Conservation (phyloP, 2,329 filamentous ascomycete genomes). For the Stagonosporopsis vannaccii region DNA sequence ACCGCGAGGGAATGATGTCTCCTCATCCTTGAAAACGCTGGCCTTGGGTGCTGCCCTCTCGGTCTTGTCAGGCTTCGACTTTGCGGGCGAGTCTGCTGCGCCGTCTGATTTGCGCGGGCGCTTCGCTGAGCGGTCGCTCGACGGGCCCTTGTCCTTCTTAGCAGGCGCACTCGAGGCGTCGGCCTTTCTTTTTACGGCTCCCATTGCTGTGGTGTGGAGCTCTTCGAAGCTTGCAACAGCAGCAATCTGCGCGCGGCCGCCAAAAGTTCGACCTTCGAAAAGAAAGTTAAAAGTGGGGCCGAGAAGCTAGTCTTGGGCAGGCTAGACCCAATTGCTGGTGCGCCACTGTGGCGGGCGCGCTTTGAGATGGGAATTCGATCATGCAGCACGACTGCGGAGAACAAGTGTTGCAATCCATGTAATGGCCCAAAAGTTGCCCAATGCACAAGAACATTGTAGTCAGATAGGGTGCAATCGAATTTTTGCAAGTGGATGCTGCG, state of each 20-base stretch:
- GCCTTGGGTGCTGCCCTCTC: conserved; percentile 33
- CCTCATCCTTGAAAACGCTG: conserved; percentile 73
- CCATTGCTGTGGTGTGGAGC: conserved; percentile 46
- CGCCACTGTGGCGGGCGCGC: background rate
- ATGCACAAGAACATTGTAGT: too few relatives aligned
- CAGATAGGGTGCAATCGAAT: too few relatives aligned
- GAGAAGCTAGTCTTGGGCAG: background rate
- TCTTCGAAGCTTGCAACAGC: conserved; percentile 19
- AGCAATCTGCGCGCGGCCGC: conserved; percentile 21
- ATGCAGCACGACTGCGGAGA: too few relatives aligned
- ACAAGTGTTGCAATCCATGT: too few relatives aligned
- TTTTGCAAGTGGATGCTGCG: too few relatives aligned
- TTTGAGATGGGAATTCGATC: background rate
- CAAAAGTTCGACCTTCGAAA: conserved; percentile 26
- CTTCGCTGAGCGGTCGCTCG: conserved; percentile 45
- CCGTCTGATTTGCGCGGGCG: conserved; percentile 48
- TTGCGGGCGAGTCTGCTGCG: conserved; percentile 35
- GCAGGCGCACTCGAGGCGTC: conserved; percentile 40
- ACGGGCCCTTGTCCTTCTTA: conserved; percentile 41
- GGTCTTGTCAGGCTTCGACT: conserved; percentile 38
- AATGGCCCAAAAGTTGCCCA: too few relatives aligned
- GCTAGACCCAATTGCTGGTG: background rate
- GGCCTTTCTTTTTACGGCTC: conserved; percentile 56
- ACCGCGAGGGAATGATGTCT: conserved; percentile 89
- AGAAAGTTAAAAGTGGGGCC: conserved; percentile 35